Evolutionary conservation across 208 protist species (phyloP).

Genomic region (Phytomonas sp.): DNA sequence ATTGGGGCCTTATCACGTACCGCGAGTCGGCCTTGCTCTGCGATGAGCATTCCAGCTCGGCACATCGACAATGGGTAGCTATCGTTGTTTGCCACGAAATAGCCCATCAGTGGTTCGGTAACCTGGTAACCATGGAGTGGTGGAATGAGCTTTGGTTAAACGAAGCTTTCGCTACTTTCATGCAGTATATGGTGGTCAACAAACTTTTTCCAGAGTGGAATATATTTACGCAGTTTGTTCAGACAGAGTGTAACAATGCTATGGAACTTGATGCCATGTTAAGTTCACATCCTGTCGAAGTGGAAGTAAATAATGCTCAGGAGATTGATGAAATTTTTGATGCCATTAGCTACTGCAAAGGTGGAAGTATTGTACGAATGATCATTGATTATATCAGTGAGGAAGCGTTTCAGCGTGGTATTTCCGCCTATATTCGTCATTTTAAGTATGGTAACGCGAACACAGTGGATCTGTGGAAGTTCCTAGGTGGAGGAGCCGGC

Average conservation of each 20-base stretch:
- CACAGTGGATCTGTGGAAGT: conserved; percentile 83
- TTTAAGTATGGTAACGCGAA: conserved; percentile 65
- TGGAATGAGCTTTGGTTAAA: conserved; percentile 98
- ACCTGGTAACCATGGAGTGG: conserved; percentile 97
- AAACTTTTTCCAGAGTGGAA: conserved; percentile 80
- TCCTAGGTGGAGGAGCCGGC: conserved; percentile 52
- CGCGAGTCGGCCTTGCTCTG: conserved; percentile 81
- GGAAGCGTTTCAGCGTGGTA: conserved; percentile 63
- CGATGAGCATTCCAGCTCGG: conserved; percentile 30
- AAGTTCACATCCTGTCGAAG: conserved; percentile 89
- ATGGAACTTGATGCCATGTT: conserved; percentile 73
- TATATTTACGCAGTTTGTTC: conserved; percentile 68
- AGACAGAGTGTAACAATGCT: conserved; percentile 52
- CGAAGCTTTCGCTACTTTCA: conserved; percentile 93
- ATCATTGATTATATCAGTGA: conserved; percentile 72
- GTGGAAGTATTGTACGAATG: conserved; percentile 84
- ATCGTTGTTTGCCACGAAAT: conserved; percentile 91
- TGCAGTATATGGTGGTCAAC: conserved; percentile 68
- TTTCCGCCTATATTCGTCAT: conserved; percentile 70
- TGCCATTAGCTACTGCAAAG: conserved; percentile 89
- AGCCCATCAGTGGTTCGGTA: conserved; percentile 97
- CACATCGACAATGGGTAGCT: conserved; percentile 51
- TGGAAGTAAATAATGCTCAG: conserved; percentile 69
- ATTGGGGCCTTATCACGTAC: conserved; percentile 95
- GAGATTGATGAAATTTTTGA: conserved; percentile 93